A percentile compares a stretch with the other conserved stretches of the same genome.
Conservation (phyloP, 1,284 basidiomycete genomes). For the Meira miltonrushii region DNA sequence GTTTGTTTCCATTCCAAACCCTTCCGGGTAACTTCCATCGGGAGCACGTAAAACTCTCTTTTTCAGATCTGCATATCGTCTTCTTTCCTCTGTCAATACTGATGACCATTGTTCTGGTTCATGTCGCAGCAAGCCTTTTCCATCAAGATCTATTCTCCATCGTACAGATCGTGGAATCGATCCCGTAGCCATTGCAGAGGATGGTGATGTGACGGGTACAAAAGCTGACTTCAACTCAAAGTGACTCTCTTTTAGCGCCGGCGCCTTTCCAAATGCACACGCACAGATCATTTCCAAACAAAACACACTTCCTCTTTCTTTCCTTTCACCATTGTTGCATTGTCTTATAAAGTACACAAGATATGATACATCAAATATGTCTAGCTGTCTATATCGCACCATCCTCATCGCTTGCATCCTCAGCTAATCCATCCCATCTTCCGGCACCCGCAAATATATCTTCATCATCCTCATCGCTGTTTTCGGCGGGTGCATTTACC, state of each 20-base stretch:
- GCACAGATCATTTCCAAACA: too few relatives aligned
- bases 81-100: background rate
- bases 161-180: background rate
- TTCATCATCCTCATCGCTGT: constrained; percentile 53
- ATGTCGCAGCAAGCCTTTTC: background rate
- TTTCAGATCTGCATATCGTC: background rate
- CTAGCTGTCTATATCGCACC: constrained; percentile 16
- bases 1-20: background rate
- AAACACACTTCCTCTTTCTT: too few relatives aligned
- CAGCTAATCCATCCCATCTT: constrained; percentile 66
- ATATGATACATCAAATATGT: too few relatives aligned
- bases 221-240: too few relatives aligned
- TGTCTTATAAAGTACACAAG: too few relatives aligned
- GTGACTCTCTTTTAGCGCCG: too few relatives aligned
- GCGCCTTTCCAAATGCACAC: too few relatives aligned
- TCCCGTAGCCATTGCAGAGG: background rate
- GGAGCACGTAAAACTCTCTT: background rate
- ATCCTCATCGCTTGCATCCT: constrained; percentile 58
- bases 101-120: background rate
- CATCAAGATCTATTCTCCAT: constrained; percentile 1
- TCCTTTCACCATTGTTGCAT: too few relatives aligned
- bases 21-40: constrained; percentile 6
- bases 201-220: too few relatives aligned
- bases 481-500: background rate
- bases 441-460: constrained; percentile 78